Evolutionary conservation across 257 asterid species (phyloP), one percentile per base, ranked within the genome.

Genomic region (Thymus mandschuricus): DNA sequence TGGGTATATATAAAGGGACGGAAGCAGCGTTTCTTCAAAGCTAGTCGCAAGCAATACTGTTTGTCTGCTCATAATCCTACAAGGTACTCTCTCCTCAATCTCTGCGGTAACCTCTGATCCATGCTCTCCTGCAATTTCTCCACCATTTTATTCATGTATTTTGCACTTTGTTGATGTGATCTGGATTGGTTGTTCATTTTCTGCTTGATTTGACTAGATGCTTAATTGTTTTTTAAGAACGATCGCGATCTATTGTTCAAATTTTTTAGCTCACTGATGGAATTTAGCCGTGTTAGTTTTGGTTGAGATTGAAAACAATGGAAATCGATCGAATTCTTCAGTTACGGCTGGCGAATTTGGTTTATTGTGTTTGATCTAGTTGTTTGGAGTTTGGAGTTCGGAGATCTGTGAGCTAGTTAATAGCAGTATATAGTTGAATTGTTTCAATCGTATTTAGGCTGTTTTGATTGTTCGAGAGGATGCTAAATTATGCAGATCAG

Each of bases 81-180:
- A 58, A 6, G 27, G 6, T 60, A 13, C 29, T 60, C n/a, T 34
- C 65, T 35, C 31, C 65, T 21, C 13, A 35, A 60, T 27, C 52
- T 61, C 78, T 71, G 64, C 45, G 80, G 78, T 75, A 55, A 34
- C 31, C 27, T 2, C n/a, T 51, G 75, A 79, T 79, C 80, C 56
- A 12, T 40, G 3, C 3, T 64, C 54, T 38, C 41, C 60, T 51
- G 35, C 43, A 8, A 9, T 71, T 64, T 59, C 71, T 70, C 52
- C 64, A 2, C 44, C 43, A 13, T 30, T 72, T 74, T 60, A 7
- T 68, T 68, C 59, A 11, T 55, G 2, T 58, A 33, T 45, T 62
- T 1, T 69, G 72, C 68, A 10, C 8, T 44, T 48, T 38, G 15
- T n/a, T 55, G 31, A 50, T 43, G 59, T 51, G 70, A 75, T 49